Conservation (phyloP, 75 land plant species). For the Selaginella tamariscina region DNA sequence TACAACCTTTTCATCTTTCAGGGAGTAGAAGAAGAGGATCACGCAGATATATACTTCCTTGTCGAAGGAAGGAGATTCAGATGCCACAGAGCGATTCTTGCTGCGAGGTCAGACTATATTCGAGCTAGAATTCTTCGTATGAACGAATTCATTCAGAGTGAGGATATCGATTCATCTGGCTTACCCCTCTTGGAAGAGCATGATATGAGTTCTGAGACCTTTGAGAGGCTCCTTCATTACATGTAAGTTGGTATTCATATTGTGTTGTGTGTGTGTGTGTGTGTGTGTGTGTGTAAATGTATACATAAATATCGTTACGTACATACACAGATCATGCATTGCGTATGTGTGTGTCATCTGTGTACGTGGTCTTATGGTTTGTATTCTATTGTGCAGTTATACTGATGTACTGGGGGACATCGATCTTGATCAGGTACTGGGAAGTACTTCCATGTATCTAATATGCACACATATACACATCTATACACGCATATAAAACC, state of each 20-base stretch:
- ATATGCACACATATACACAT: too few species aligned
- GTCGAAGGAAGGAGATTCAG: constrained; percentile 51
- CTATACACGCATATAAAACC: too few species aligned
- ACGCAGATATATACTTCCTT: constrained; percentile 68
- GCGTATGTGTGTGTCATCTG: too few species aligned
- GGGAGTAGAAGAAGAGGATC: constrained; percentile 58
- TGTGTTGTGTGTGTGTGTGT: too few species aligned
- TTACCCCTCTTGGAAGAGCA: constrained; percentile 69
- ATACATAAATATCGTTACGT: too few species aligned
- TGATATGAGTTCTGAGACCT: constrained; percentile 63
- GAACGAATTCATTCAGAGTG: constrained; percentile 45
- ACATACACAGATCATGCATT: too few species aligned
- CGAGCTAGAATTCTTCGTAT: constrained; percentile 61
- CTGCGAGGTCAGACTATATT: constrained; percentile 81
- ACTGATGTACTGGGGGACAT: constrained; percentile 63
- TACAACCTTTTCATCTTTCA: too few species aligned
- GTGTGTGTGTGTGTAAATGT: too few species aligned
- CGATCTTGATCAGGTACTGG: constrained; percentile 76
- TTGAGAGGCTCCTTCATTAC: constrained; percentile 81
- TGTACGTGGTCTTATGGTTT: too few species aligned
- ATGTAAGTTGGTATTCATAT: constrained; percentile 43
- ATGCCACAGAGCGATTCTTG: constrained; percentile 70
- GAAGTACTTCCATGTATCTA: too few species aligned
- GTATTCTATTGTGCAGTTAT: constrained; percentile 39
- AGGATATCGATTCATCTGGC: constrained; percentile 6